A percentile compares a stretch with the other conserved stretches of the same genome.
Evolutionary conservation across 495 filamentous ascomycete species (phyloP).

Genomic region (Penicillium cataractarum): DNA sequence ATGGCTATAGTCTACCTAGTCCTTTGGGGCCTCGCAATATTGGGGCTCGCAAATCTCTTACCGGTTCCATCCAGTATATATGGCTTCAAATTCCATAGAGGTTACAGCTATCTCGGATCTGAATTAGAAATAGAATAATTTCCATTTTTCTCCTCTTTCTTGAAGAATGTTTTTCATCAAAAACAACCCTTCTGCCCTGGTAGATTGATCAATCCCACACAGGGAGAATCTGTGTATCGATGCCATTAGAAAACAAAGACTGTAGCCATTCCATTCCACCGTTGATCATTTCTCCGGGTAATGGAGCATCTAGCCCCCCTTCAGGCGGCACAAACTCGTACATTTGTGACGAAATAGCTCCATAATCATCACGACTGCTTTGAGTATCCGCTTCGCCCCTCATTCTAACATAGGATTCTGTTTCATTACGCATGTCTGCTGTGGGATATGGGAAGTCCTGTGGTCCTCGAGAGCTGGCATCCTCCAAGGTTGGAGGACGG

Average conservation of each 20-base stretch:
- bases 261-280: background rate
- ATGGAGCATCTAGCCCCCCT: background rate
- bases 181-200: too few species aligned
- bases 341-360: background rate
- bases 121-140: too few species aligned
- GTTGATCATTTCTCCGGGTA: background rate
- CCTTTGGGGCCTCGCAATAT: too few species aligned
- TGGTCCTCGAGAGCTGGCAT: background rate
- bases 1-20: too few species aligned
- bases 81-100: too few species aligned
- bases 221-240: background rate
- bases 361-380: background rate
- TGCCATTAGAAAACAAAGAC: background rate
- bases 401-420: background rate
- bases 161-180: background rate
- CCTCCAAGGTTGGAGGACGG: background rate
- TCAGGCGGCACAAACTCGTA: background rate
- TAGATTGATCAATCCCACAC: background rate
- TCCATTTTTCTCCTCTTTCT: too few species aligned
- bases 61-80: too few species aligned
- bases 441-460: background rate
- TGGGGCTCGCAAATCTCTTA: too few species aligned
- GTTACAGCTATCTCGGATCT: too few species aligned
- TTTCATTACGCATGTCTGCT: background rate
- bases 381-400: background rate